Percentiles rank a stretch among this genome's conserved stretches.
These are phyloP conservation scores for Cercospora sp. DNA, from an alignment of 2,329 filamentous ascomycete species.

Conservation along the genomic window DNA sequence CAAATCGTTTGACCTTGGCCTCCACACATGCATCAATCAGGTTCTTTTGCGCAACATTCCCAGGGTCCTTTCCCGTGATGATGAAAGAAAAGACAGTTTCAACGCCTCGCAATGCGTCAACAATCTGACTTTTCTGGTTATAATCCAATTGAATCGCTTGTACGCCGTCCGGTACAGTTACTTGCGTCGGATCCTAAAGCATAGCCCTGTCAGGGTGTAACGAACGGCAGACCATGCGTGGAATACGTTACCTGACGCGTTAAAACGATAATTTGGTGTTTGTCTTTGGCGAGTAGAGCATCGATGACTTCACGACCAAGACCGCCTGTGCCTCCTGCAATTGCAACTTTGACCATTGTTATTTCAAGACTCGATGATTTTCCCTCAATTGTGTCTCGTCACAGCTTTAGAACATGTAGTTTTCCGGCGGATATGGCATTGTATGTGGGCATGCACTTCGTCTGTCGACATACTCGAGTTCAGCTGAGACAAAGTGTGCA, in stretches of 20 bases:
- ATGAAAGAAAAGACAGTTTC: constrained; percentile 23
- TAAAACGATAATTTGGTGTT: constrained; percentile 56
- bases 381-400: not conserved
- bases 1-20: constrained; percentile 18
- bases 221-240: not conserved
- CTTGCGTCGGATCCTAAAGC: constrained; percentile 4
- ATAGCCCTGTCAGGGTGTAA: not conserved
- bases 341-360: constrained; percentile 49
- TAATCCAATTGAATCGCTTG: constrained; percentile 15
- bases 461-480: not conserved
- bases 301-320: constrained; percentile 57
- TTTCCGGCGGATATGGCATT: not conserved
- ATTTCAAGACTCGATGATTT: not conserved
- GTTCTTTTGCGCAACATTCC: constrained; percentile 16
- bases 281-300: constrained; percentile 49
- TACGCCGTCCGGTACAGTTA: constrained; percentile 2
- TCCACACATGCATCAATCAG: constrained; percentile 20
- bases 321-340: constrained; percentile 51
- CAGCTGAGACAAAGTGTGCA: too few species aligned
- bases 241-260: constrained; percentile 46
- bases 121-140: not conserved
- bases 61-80: constrained; percentile 14
- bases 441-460: not conserved
- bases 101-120: constrained; percentile 11
- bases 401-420: not conserved